These are phyloP conservation scores for Chlamydomonas incerta DNA, from an alignment of 139 green algal genomes.

Conservation along the genomic window DNA sequence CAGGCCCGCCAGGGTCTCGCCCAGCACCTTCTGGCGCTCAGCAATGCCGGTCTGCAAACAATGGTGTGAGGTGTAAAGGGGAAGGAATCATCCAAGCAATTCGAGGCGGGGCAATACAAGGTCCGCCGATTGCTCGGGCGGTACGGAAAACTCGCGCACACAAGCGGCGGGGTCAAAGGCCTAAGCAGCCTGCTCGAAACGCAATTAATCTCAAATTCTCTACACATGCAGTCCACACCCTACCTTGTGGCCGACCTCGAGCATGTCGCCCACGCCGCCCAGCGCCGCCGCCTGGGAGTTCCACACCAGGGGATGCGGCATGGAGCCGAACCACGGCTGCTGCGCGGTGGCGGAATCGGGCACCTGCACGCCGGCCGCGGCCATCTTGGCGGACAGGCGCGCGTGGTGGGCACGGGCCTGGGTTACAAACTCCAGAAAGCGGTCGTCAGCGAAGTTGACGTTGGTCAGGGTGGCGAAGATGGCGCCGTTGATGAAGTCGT, in stretches of 20 bases:
- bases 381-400: constrained; percentile 24
- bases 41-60: constrained; percentile 42
- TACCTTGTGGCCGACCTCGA: constrained; percentile 19
- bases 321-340: constrained; percentile 50
- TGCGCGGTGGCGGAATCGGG: background rate
- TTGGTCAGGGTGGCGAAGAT: constrained; percentile 82
- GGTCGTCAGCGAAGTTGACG: constrained; percentile 72
- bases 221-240: background rate
- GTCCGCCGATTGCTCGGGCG: too few relatives aligned
- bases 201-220: too few relatives aligned
- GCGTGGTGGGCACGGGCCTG: background rate
- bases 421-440: constrained; percentile 59
- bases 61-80: background rate
- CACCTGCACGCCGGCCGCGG: constrained; percentile 31
- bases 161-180: too few relatives aligned
- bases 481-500: constrained; percentile 65
- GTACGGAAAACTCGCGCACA: too few relatives aligned
- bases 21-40: constrained; percentile 47
- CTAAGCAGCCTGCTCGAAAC: too few relatives aligned
- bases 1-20: constrained; percentile 67
- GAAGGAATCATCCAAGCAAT: too few relatives aligned
- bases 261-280: constrained; percentile 16
- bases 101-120: too few relatives aligned
- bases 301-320: constrained; percentile 60
- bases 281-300: constrained; percentile 28